Conservation (phyloP, 2,329 filamentous ascomycete species). For the Metarhizium album region DNA sequence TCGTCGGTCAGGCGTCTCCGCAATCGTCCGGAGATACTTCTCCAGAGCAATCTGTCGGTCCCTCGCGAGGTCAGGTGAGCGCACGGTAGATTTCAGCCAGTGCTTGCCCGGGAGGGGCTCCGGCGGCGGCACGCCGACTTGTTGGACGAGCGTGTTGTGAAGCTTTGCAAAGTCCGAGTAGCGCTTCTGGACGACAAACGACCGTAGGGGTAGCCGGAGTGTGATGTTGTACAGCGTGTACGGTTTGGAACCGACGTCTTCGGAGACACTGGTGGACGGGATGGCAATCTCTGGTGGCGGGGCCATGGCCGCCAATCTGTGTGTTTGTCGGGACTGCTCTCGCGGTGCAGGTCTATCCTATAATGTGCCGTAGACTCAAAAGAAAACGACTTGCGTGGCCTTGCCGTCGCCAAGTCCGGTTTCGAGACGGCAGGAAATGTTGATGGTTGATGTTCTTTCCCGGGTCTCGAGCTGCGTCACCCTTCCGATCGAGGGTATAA, state of each 20-base stretch:
- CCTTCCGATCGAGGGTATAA: too few species aligned
- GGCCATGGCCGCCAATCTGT: constrained; percentile 40
- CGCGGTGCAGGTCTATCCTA: background rate
- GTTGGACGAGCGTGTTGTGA: constrained; percentile 48
- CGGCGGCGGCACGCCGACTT: constrained; percentile 55
- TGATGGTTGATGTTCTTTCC: too few species aligned
- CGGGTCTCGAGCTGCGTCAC: too few species aligned
- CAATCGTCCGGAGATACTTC: constrained; percentile 60
- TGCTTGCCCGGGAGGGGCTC: constrained; percentile 59
- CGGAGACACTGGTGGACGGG: constrained; percentile 50
- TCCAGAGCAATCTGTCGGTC: constrained; percentile 59
- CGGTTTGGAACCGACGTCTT: constrained; percentile 44
- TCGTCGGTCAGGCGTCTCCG: constrained; percentile 59
- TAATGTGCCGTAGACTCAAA: background rate
- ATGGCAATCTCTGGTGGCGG: constrained; percentile 58
- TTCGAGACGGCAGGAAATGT: too few species aligned
- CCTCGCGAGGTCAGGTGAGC: constrained; percentile 59
- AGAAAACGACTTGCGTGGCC: too few species aligned
- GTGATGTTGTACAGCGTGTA: constrained; percentile 73
- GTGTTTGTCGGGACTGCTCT: background rate
- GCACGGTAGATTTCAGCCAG: constrained; percentile 66
- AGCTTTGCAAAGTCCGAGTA: constrained; percentile 70
- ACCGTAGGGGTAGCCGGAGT: constrained; percentile 64
- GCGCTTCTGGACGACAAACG: constrained; percentile 66
- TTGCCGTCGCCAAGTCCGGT: too few species aligned